These are phyloP conservation scores for Graphiopsis chlorocephala DNA, from an alignment of 2,329 filamentous ascomycete species.

Conservation along the genomic window DNA sequence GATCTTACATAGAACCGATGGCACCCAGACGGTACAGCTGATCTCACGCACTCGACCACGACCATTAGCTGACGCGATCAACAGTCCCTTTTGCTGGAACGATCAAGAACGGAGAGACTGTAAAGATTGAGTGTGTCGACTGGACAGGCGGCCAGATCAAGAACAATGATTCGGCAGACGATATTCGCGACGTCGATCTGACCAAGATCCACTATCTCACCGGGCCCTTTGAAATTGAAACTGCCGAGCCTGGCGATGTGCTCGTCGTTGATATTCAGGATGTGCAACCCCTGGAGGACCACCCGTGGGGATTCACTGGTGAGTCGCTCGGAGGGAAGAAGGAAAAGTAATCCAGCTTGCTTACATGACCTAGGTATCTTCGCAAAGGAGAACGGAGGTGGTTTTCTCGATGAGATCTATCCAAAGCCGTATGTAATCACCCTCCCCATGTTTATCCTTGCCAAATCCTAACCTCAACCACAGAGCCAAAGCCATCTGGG, in stretches of 20 bases:
- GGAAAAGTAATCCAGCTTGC: neutral
- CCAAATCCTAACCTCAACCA: conserved; percentile 19
- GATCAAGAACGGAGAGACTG: conserved; percentile 79
- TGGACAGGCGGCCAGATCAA: conserved; percentile 74
- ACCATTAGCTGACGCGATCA: neutral
- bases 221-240: conserved; percentile 83
- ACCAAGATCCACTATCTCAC: conserved; percentile 84
- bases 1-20: conserved; percentile 68
- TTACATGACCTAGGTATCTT: conserved; percentile 52
- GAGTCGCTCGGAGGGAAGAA: neutral
- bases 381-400: conserved; percentile 75
- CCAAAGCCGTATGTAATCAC: conserved; percentile 66
- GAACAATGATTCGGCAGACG: conserved; percentile 88
- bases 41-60: neutral
- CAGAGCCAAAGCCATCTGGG: conserved; percentile 73
- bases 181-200: conserved; percentile 79
- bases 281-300: conserved; percentile 80
- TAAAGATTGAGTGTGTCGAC: conserved; percentile 91
- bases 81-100: conserved; percentile 69
- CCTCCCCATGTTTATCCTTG: neutral
- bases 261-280: conserved; percentile 89
- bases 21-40: conserved; percentile 76
- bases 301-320: conserved; percentile 88
- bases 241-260: conserved; percentile 79
- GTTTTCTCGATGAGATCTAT: conserved; percentile 84